Conservation (phyloP, 1,284 basidiomycete species). For the Ceratobasidium sp. region DNA sequence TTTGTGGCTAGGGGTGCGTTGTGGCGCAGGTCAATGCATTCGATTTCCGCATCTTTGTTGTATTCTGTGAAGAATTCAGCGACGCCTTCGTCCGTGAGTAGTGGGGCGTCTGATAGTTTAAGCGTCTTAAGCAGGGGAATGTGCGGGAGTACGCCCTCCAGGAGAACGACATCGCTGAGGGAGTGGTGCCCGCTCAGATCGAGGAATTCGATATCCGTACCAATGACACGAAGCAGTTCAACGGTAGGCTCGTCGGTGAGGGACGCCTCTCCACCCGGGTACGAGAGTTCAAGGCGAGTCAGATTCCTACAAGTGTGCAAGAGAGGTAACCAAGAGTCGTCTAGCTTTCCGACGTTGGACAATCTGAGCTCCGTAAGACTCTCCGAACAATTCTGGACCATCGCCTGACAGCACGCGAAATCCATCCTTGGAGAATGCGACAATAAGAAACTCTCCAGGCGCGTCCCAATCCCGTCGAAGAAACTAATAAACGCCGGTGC, state of each 20-base stretch:
- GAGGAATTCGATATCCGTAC: constrained; percentile 67
- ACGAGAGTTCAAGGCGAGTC: constrained; percentile 71
- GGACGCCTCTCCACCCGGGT: constrained; percentile 61
- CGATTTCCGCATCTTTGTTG: constrained; percentile 52
- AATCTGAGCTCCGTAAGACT: constrained; percentile 79
- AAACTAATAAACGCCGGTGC: constrained; percentile 82
- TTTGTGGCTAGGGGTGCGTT: constrained; percentile 70
- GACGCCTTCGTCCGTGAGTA: constrained; percentile 79
- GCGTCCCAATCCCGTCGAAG: constrained; percentile 72
- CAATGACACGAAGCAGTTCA: constrained; percentile 67
- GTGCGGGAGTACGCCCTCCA: constrained; percentile 71
- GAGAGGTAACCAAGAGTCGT: constrained; percentile 72
- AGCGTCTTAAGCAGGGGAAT: constrained; percentile 70
- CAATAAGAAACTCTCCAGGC: constrained; percentile 81
- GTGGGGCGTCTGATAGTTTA: constrained; percentile 68
- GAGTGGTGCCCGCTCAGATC: constrained; percentile 74
- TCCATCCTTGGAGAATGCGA: constrained; percentile 92
- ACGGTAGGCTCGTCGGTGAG: constrained; percentile 73
- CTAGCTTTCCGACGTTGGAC: constrained; percentile 81
- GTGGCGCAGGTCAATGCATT: constrained; percentile 65
- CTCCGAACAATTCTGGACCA: constrained; percentile 73
- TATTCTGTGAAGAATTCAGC: constrained; percentile 71
- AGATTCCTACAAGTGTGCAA: constrained; percentile 67
- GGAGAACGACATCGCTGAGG: constrained; percentile 71
- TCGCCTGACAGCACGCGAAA: constrained; percentile 72